Percentiles rank a stretch among this genome's conserved stretches.
phyloP scores from a whole-genome alignment of 2,329 filamentous ascomycete genomes.

The Hirsutella minnesotensis region DNA sequence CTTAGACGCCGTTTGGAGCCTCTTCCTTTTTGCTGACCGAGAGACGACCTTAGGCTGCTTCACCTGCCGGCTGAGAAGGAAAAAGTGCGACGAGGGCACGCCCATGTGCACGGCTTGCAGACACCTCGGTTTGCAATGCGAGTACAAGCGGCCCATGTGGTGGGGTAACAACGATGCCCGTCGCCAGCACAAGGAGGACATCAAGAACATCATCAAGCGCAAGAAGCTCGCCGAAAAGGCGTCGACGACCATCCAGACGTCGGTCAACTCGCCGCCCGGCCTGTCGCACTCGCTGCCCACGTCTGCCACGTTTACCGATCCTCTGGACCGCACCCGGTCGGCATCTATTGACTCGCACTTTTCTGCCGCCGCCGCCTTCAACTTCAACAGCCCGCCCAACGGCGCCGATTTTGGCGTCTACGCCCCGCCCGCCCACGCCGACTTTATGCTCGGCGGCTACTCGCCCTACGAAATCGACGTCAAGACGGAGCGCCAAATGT shows the following conservation, averaged over 20 bases:
- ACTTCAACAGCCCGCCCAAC: constrained; percentile 52
- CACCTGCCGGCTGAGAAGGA: constrained; percentile 53
- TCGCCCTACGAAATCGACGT: constrained; percentile 89
- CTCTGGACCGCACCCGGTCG: constrained; percentile 59
- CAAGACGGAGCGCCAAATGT: constrained; percentile 90
- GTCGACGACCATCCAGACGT: constrained; percentile 41
- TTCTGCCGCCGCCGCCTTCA: constrained; percentile 56
- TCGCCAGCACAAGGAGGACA: constrained; percentile 78
- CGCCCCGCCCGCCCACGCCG: constrained; percentile 48
- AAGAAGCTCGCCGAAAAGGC: constrained; percentile 90
- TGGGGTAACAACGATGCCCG: constrained; percentile 90
- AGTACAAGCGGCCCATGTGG: constrained; percentile 96
- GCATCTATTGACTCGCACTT: constrained; percentile 73
- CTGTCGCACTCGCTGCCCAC: constrained; percentile 74
- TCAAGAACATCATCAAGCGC: constrained; percentile 95
- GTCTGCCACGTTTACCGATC: constrained; percentile 68
- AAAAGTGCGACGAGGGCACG: constrained; percentile 57
- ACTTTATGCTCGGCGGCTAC: constrained; percentile 47
- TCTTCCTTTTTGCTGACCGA: neutral
- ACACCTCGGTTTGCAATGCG: constrained; percentile 72
- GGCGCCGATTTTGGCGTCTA: constrained; percentile 48
- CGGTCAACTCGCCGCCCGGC: constrained; percentile 58
- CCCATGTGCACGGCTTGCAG: constrained; percentile 55
- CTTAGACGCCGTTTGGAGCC: neutral
- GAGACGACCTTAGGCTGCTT: constrained; percentile 42